Conservation (phyloP, 768 basidiomycete genomes). For the Boletus barrowsii region DNA sequence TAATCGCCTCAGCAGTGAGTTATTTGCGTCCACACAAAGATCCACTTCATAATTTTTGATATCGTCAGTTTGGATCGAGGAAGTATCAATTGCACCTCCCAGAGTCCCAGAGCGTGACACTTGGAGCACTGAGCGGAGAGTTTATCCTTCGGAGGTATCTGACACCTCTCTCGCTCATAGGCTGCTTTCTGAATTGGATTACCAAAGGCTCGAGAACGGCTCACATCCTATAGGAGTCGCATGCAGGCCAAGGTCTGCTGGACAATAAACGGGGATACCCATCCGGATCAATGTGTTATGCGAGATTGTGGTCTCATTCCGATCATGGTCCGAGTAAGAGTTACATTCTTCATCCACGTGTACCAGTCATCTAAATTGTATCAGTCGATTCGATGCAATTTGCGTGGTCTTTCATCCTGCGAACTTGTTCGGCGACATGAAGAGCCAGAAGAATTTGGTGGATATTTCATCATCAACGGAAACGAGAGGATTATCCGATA, state of each 20-base stretch:
- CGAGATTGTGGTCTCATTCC: conserved; percentile 91
- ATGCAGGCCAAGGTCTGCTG: conserved; percentile 87
- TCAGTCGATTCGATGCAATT: conserved; percentile 89
- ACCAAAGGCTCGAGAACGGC: conserved; percentile 81
- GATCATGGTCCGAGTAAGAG: conserved; percentile 92
- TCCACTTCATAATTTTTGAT: conserved; percentile 4
- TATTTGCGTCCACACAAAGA: conserved; percentile 3
- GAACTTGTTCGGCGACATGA: conserved; percentile 89
- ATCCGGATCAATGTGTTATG: conserved; percentile 61
- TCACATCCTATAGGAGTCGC: conserved; percentile 87
- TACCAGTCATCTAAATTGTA: not conserved
- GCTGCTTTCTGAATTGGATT: conserved; percentile 7
- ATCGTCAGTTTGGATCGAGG: conserved; percentile 84
- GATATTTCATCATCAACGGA: conserved; percentile 98
- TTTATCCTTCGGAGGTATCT: conserved; percentile 86
- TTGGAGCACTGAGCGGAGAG: conserved; percentile 65
- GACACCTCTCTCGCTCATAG: not conserved
- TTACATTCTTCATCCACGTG: not conserved
- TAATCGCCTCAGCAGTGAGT: conserved; percentile 82
- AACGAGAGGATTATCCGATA: conserved; percentile 98
- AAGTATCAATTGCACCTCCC: conserved; percentile 78
- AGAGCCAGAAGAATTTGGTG: conserved; percentile 98
- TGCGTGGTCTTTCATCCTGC: conserved; percentile 79
- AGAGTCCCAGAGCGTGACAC: conserved; percentile 84
- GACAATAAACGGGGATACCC: conserved; percentile 66